Base-by-base conservation (phyloP, 2,329 filamentous ascomycete species). In the Scleromitrula shiraiana region DNA sequence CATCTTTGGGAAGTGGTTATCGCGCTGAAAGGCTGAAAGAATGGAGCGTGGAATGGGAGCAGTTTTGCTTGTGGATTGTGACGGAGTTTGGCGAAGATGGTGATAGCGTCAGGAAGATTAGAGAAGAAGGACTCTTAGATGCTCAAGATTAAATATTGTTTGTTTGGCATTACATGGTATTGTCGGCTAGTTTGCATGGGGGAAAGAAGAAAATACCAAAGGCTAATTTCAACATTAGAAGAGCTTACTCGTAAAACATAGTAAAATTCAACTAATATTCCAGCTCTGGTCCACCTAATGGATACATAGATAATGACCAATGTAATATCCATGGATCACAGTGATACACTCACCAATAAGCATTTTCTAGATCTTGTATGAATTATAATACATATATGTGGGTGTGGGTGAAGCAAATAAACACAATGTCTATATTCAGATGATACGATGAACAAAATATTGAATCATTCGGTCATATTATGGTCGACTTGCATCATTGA, bases 41-140 rank as follows among this genome's bases (percentile, higher is more conserved):
- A 65, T 96, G 90, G 88, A 77, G 78, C 41, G 68, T 79, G 29
- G 79, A 86, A 56, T 97, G 90, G 80, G 91, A 97, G 70, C 76
- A 79, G 61, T 97, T 93, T 63, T 97, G 90, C 62, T 74, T 88
- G 46, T 96, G 89, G 89, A 74, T 97, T 37, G 84, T 95, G 8
- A 73, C 81, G 30, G 86, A 95, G 68, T 95, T 77, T 69, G 77
- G 61, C 32, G 71, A 75, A 54, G 71, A 59, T 38, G 53, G 39
- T 2, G 54, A 56, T 19, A 55, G 56, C 41, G 33, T 57, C 5
- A 43, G 46, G 38, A 53, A 53, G 22, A 50, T 56, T 36, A 52
- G 44, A 44, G 44, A 35, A 42, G 55, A 56, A 23, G 51, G 40
- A 9, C 33, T 26, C 8, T 37, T 56, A 22, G 55, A 53, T 56